Base-by-base conservation (phyloP, 2,329 filamentous ascomycete species). In the Ambrosiella xylebori region DNA sequence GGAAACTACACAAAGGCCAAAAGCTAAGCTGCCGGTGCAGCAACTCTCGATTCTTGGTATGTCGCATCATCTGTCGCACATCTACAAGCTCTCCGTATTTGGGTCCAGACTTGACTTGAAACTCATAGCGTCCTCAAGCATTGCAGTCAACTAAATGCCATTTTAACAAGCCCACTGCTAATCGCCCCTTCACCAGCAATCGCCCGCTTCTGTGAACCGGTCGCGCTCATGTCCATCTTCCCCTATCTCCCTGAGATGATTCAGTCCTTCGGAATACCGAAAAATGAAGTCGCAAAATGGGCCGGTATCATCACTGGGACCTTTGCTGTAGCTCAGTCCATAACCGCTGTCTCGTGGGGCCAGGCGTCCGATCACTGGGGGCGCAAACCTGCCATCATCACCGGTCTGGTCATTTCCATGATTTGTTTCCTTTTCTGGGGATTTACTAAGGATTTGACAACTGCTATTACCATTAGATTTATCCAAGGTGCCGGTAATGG, bases 401-500 rank as follows among this genome's bases (percentile, higher is more conserved):
- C 77, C 7, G 88, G 86, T 0, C 73, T 93, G 15, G 68, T 82
- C 41, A 85, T 79, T 64, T 95, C 89, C 50, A 94, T 96, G 86
- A 66, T 83, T 0, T 85, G 85, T 45, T 89, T 86, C 63, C 64
- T 96, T 17, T 63, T 88, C 19, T 96, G 90, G 80, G 91, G 93
- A 6, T 81, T 95, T 70, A 88, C 88, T 0, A 85, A 78, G 2
- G 88, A 76, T 62, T 71, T 97, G 8, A 71, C 80, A 2, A 90
- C 93, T 86, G 86, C 90, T 0, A 84, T 98, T 45, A 68, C 76
- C 3, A 79, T 88, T 11, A 80, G 91, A 65, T 85, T 82, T 6
- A 72, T 96, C n/a, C 79, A 87, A 64, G 91, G 93, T 1, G 77
- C 84, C 8, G 83, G 86, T 50, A 96, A 95, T 66, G 93, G 91